Evolutionary conservation across 2,329 filamentous ascomycete species (phyloP), one percentile per base, ranked within the genome.

Genomic region (Venturiaceae sp.): DNA sequence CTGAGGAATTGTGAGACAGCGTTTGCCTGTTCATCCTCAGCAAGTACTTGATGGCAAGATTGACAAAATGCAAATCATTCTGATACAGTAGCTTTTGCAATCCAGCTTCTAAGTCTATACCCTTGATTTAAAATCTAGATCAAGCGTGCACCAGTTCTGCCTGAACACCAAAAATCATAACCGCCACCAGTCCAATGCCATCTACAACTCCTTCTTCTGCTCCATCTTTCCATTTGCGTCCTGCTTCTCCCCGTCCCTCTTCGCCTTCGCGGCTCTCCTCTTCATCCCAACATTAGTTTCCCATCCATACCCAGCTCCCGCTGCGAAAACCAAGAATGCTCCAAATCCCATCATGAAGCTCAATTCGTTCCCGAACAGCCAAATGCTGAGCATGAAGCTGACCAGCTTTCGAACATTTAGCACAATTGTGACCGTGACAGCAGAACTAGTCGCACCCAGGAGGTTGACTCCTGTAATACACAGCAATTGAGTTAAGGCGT

Each of bases 391-490:
- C 62, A 97, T 76, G 61, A 97, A 81, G 66, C 92, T 96, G 58
- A 96, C 87, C 21, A 99, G 78, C 73, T 99, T 99, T 65, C 94
- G 83, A 61, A 99, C 88, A 70, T 97, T 99, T 61, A 99, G 79
- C 53, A 97, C 91, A 65, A 99, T 95, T 1, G 92, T 96, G 26
- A 99, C 94, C 0, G 94, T 97, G 58, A 99, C 80, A 0, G 94
- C 95, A 3, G 92, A 92, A 3, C 90, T 90, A 58, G 86, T 87
- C 0, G 92, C 89, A 1, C 90, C 92, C 4, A 99, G 79, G n/a
- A 96, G 81, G 65, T 97, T 97, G 59, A 99, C 94, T 1, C 94
- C 94, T 3, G 92, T 88, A 63, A 99, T 97, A 71, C 94, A 99
- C 26, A 91, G 83, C 67, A 96, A 90, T 72, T 99, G 94, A 3